Percentiles rank a stretch among this genome's conserved stretches.
Conservation (phyloP, 1,284 basidiomycete species). For the Ustilago lituana region DNA sequence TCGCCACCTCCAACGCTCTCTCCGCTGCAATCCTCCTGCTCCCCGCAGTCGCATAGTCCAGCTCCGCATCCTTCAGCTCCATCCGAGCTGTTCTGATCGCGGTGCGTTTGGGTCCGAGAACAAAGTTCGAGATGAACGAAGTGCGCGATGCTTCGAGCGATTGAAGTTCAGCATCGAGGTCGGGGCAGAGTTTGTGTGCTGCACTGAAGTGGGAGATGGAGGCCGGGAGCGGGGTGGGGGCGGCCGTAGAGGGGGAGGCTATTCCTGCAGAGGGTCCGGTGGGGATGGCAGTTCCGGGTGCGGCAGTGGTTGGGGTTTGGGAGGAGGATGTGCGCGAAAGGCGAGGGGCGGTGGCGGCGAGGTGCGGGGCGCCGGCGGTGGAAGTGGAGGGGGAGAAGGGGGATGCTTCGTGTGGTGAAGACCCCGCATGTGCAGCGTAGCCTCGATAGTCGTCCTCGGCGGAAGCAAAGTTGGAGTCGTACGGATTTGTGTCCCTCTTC, state of each 20-base stretch:
- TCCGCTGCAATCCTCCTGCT: slow-evolving; percentile 10
- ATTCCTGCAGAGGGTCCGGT: slow-evolving; percentile 6
- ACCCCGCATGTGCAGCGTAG: slow-evolving; percentile 14
- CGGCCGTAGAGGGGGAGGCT: slow-evolving; percentile 12
- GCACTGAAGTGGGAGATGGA: slow-evolving; percentile 12
- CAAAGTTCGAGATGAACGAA: slow-evolving; percentile 12
- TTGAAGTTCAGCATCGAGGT: slow-evolving; percentile 33
- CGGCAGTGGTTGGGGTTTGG: slow-evolving; percentile 15
- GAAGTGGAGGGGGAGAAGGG: slow-evolving; percentile 29
- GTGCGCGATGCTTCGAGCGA: slow-evolving; percentile 14
- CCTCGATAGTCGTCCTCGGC: slow-evolving; percentile 13
- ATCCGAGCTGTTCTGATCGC: neutral
- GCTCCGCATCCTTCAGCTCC: slow-evolving; percentile 20
- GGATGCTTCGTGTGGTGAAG: slow-evolving; percentile 30
- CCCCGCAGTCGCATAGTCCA: slow-evolving; percentile 3
- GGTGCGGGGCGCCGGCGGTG: neutral
- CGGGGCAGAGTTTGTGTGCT: slow-evolving; percentile 21
- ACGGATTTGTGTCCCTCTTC: slow-evolving; percentile 26
- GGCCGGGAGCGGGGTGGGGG: neutral
- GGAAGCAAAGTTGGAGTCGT: slow-evolving; percentile 9
- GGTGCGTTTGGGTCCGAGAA: slow-evolving; percentile 11
- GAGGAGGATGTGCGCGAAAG: slow-evolving; percentile 39
- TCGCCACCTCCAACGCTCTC: slow-evolving; percentile 22
- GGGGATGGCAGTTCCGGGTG: slow-evolving; percentile 13
- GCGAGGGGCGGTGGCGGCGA: slow-evolving; percentile 14